Conservation (phyloP, 169 alveolate genomes). For the Plasmodium ovale region DNA sequence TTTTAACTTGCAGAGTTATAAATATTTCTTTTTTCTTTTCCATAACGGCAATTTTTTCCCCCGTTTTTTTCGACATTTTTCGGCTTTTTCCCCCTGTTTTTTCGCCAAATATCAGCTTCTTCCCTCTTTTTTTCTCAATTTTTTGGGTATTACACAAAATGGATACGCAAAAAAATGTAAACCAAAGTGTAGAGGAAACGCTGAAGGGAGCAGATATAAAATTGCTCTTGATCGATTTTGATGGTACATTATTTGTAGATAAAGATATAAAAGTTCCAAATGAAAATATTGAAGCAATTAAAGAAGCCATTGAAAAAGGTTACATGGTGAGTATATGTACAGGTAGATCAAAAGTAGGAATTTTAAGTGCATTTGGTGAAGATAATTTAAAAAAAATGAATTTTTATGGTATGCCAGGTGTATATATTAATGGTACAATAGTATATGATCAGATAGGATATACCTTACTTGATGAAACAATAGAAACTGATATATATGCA, state of each 20-base stretch:
- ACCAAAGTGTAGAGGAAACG: constrained; percentile 41
- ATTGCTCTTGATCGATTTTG: constrained; percentile 53
- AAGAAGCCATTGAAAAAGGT: constrained; percentile 67
- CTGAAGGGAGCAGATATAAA: constrained; percentile 64
- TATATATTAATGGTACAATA: constrained; percentile 64
- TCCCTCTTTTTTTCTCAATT: neutral
- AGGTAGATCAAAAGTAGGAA: constrained; percentile 68
- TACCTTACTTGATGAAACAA: constrained; percentile 58
- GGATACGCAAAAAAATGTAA: neutral
- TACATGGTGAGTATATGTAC: constrained; percentile 70
- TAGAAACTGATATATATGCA: constrained; percentile 68
- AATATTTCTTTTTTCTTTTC: too few relatives aligned
- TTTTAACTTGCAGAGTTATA: too few relatives aligned
- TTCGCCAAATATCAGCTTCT: too few relatives aligned
- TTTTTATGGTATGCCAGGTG: constrained; percentile 76
- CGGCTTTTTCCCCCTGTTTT: too few relatives aligned
- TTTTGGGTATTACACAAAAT: neutral
- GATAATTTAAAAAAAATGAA: constrained; percentile 75
- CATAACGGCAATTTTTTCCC: too few relatives aligned
- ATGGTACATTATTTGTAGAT: constrained; percentile 71
- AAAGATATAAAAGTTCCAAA: constrained; percentile 56
- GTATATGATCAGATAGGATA: constrained; percentile 71
- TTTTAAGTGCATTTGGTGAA: constrained; percentile 75
- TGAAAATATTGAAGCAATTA: constrained; percentile 74
- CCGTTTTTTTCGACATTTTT: too few relatives aligned